Conservation (phyloP, 257 asterid species). For the Cynanchum wilfordii region DNA sequence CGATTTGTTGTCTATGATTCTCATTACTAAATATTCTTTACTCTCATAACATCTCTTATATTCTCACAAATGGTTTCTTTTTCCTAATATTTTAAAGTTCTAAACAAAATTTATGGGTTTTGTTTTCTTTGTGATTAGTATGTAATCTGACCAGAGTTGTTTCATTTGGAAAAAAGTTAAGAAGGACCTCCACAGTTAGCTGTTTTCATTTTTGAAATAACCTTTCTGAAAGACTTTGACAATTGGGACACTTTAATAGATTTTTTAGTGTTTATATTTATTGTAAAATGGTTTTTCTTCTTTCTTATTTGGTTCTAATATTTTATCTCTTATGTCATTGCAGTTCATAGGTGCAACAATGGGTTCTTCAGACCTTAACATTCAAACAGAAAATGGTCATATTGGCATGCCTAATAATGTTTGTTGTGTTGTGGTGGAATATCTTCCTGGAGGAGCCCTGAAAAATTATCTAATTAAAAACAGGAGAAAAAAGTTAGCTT, state of each 20-base stretch:
- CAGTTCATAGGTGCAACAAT: slow-evolving; percentile 87
- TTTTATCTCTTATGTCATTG: slow-evolving; percentile 26
- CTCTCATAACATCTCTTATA: too few species aligned
- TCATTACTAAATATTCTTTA: neutral
- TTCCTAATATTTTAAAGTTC: neutral
- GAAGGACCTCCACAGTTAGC: neutral
- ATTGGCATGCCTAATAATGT: slow-evolving; percentile 79
- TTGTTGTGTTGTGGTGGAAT: slow-evolving; percentile 81
- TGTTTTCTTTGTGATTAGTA: neutral
- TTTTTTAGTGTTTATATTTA: neutral
- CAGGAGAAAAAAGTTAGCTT: slow-evolving; percentile 70
- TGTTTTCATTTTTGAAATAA: neutral
- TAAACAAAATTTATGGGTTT: neutral
- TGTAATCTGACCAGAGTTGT: neutral
- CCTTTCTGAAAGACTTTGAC: too few species aligned
- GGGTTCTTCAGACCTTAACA: slow-evolving; percentile 74
- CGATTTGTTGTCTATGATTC: neutral
- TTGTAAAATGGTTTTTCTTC: neutral
- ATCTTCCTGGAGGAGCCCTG: slow-evolving; percentile 81
- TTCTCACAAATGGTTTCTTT: neutral
- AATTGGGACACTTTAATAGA: neutral
- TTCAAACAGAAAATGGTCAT: slow-evolving; percentile 76
- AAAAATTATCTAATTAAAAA: slow-evolving; percentile 72
- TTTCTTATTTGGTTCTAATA: neutral
- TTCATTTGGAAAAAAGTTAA: neutral